Evolutionary conservation across 805 yeast species (phyloP).

Genomic region (Pichia cabralensis): DNA sequence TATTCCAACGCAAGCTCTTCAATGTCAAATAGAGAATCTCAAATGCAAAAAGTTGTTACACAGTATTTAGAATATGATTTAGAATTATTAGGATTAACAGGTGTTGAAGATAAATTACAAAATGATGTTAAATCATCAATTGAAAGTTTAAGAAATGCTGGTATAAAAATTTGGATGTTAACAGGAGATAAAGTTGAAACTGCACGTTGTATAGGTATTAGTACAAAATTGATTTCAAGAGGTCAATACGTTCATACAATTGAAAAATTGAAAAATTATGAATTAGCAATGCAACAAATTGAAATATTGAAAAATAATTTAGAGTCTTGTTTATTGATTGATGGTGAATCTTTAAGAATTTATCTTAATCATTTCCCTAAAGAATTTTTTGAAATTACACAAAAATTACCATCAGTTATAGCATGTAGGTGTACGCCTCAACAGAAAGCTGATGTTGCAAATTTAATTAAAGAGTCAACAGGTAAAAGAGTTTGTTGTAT

Average conservation of each 20-base stretch:
- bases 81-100: constrained; percentile 85
- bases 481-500: constrained; percentile 92
- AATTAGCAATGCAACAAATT: constrained; percentile 61
- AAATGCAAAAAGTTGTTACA: constrained; percentile 57
- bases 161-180: constrained; percentile 96
- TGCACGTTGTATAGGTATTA: constrained; percentile 94
- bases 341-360: constrained; percentile 80
- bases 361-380: constrained; percentile 52
- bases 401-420: constrained; percentile 83
- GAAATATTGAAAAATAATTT: constrained; percentile 58
- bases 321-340: constrained; percentile 74
- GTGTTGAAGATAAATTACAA: constrained; percentile 94
- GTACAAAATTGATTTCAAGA: constrained; percentile 83
- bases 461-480: constrained; percentile 65
- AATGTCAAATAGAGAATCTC: constrained; percentile 69
- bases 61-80: constrained; percentile 72
- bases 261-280: constrained; percentile 41
- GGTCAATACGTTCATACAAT: constrained; percentile 91
- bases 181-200: constrained; percentile 99
- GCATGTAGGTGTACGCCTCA: constrained; percentile 99
- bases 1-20: constrained; percentile 68
- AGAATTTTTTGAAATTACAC: constrained; percentile 72
- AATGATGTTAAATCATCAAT: constrained; percentile 84
- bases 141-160: constrained; percentile 90
- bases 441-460: constrained; percentile 93